These are phyloP conservation scores for Avena sativa DNA, from an alignment of 176 grass and related monocot genomes.

Conservation along the genomic window DNA sequence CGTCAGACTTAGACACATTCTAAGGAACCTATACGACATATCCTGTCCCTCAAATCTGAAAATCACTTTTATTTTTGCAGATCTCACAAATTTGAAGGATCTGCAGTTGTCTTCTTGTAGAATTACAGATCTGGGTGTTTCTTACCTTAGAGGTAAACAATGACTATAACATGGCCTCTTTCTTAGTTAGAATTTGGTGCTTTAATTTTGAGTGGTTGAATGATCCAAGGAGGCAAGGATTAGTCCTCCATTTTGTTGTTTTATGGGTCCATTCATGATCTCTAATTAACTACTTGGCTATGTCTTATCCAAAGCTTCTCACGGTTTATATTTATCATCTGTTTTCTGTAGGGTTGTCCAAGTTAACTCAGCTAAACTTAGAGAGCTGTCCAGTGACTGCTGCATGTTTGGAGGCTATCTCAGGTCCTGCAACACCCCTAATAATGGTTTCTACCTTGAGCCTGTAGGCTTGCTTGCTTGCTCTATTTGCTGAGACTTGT, in stretches of 20 bases:
- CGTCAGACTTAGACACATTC: not conserved
- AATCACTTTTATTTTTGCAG: constrained; percentile 43
- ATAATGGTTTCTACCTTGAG: constrained; percentile 3
- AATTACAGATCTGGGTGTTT: constrained; percentile 81
- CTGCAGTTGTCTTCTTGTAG: constrained; percentile 81
- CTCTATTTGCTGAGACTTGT: not conserved
- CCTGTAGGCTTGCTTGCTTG: constrained; percentile 1
- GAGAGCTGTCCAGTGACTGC: constrained; percentile 79
- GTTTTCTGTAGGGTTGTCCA: constrained; percentile 62
- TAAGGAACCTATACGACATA: not conserved
- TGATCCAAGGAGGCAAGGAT: not conserved
- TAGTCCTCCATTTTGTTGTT: not conserved
- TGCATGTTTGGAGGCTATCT: constrained; percentile 85
- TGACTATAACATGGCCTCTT: constrained; percentile 1
- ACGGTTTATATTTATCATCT: constrained; percentile 16
- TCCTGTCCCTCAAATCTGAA: constrained; percentile 31
- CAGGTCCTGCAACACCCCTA: constrained; percentile 59
- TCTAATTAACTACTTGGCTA: not conserved
- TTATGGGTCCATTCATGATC: constrained; percentile 5
- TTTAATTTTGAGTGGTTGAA: constrained; percentile 25
- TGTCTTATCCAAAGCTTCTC: constrained; percentile 1
- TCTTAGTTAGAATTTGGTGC: not conserved
- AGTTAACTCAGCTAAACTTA: constrained; percentile 75
- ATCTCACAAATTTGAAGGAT: constrained; percentile 84
- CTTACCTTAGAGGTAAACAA: constrained; percentile 76